Evolutionary conservation across 768 basidiomycete species (phyloP).

Genomic region (Rhizopogon vulgaris): DNA sequence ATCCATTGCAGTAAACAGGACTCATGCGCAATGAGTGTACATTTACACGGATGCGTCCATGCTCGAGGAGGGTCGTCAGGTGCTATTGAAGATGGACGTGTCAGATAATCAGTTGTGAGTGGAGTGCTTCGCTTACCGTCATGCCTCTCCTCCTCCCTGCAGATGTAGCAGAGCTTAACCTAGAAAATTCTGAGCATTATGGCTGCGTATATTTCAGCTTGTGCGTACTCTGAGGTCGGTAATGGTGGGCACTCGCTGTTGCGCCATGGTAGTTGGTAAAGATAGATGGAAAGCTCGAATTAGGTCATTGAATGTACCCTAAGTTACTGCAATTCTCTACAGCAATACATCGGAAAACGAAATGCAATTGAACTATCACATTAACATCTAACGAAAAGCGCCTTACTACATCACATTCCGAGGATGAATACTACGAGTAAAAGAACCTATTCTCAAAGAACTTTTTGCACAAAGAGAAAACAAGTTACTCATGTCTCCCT

Average conservation of each 20-base stretch:
- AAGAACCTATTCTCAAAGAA: neutral
- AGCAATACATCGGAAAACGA: neutral
- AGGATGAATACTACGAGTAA: constrained; percentile 2
- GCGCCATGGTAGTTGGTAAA: constrained; percentile 16
- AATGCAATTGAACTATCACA: neutral
- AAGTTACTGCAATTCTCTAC: neutral
- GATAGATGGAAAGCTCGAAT: no score
- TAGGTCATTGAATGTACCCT: neutral
- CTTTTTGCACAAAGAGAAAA: neutral
- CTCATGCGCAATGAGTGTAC: constrained; percentile 78
- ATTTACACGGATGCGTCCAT: constrained; percentile 80
- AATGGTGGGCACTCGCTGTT: constrained; percentile 25
- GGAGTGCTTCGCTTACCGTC: constrained; percentile 26
- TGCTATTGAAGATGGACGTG: constrained; percentile 23
- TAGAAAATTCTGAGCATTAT: constrained; percentile 10
- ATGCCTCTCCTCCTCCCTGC: constrained; percentile 62
- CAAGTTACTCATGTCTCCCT: neutral
- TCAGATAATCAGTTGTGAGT: neutral
- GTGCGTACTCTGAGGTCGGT: constrained; percentile 26
- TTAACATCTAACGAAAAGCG: constrained; percentile 2
- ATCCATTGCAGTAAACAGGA: constrained; percentile 79
- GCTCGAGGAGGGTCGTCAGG: constrained; percentile 42
- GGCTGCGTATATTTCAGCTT: constrained; percentile 2
- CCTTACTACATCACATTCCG: neutral
- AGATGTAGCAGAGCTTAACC: constrained; percentile 79